These are phyloP conservation scores for Trichoderma reesei DNA, from an alignment of 495 filamentous ascomycete species.

Conservation along the genomic window DNA sequence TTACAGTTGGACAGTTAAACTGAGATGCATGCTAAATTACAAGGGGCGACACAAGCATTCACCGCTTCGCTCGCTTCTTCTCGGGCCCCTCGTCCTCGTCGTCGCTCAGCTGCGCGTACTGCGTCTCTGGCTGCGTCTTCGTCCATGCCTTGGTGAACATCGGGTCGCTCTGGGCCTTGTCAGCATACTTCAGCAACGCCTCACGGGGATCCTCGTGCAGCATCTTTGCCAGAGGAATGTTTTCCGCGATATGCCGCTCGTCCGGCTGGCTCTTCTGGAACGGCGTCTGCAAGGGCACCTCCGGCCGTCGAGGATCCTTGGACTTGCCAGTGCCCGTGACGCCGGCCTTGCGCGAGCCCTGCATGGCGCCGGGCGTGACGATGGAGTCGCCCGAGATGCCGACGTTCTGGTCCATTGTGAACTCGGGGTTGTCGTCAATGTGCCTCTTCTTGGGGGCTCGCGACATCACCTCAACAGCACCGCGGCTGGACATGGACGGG, in stretches of 20 bases:
- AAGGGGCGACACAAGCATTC: constrained; percentile 1
- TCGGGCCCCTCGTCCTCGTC: constrained; percentile 59
- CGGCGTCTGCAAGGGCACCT: constrained; percentile 74
- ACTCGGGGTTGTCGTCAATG: constrained; percentile 79
- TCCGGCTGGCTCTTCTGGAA: constrained; percentile 89
- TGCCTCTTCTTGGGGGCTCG: constrained; percentile 90
- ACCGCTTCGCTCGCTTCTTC: constrained; percentile 55
- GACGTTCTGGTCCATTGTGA: constrained; percentile 70
- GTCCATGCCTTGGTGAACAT: constrained; percentile 91
- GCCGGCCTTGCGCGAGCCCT: constrained; percentile 39
- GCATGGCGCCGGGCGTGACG: constrained; percentile 51
- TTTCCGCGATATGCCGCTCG: constrained; percentile 75
- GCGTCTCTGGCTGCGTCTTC: constrained; percentile 82
- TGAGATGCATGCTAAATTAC: too few relatives aligned
- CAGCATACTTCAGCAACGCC: constrained; percentile 89
- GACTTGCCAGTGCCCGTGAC: constrained; percentile 71
- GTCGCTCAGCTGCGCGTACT: constrained; percentile 88
- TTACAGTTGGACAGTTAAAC: too few relatives aligned
- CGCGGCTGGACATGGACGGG: constrained; percentile 66
- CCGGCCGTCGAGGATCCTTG: constrained; percentile 69
- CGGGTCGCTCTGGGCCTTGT: constrained; percentile 85
- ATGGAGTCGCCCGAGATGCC: constrained; percentile 79
- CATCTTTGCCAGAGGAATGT: constrained; percentile 87
- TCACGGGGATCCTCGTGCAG: constrained; percentile 94
- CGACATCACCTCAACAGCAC: constrained; percentile 83